Conservation (phyloP, 192 early-diverging fungal genomes). For the Backusella macrospora region DNA sequence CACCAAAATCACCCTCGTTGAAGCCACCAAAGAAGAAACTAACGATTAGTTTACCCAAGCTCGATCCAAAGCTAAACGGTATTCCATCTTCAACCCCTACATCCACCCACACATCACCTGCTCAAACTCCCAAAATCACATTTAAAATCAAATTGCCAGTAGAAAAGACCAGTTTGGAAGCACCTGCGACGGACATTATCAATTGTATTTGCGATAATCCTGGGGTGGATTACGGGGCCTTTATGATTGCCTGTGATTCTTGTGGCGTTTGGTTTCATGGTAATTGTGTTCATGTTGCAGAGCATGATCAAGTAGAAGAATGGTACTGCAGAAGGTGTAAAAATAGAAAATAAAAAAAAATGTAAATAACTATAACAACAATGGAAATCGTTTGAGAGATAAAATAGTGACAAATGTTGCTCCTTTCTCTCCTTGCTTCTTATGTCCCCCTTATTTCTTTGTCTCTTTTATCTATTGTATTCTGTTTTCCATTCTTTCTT, state of each 20-base stretch:
- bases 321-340: constrained; percentile 24
- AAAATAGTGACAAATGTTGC: no score
- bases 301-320: constrained; percentile 28
- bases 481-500: neutral
- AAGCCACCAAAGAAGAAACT: constrained; percentile 13
- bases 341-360: neutral
- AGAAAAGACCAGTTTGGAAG: constrained; percentile 5
- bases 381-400: neutral
- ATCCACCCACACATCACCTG: constrained; percentile 19
- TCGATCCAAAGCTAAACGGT: constrained; percentile 11
- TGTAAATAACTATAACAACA: neutral
- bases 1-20: neutral
- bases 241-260: constrained; percentile 66
- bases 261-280: constrained; percentile 70
- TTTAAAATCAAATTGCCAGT: constrained; percentile 38
- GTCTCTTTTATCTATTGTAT: neutral
- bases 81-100: neutral
- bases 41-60: constrained; percentile 19
- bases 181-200: constrained; percentile 42
- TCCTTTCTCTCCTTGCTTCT: no score
- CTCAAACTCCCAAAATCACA: constrained; percentile 36
- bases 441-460: neutral
- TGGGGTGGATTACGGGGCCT: constrained; percentile 58
- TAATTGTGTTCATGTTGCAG: constrained; percentile 51
- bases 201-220: constrained; percentile 62